phyloP scores from a whole-genome alignment of 257 asterid genomes.

The Plectranthus barbatus region DNA sequence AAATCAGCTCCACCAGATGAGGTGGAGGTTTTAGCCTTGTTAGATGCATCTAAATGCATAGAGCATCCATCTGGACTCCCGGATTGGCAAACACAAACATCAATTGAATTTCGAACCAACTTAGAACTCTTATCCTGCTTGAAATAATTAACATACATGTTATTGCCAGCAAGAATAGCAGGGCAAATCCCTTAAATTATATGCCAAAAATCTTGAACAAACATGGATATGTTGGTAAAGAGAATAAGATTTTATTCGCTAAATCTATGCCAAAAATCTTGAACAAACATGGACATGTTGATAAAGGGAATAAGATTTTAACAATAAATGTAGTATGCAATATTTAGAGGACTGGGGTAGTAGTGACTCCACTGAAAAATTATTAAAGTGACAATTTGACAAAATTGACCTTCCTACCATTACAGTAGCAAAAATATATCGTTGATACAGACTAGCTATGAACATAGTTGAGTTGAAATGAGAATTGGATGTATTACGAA shows the following conservation, averaged over 20 bases:
- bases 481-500: background rate
- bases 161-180: conserved; percentile 4
- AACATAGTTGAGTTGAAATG: background rate
- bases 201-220: background rate
- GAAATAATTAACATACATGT: conserved; percentile 5
- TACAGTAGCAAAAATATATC: background rate
- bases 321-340: background rate
- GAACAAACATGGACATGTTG: background rate
- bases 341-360: background rate
- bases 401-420: background rate
- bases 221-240: background rate
- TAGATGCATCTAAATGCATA: conserved; percentile 23
- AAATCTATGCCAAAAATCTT: background rate
- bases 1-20: conserved; percentile 31
- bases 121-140: conserved; percentile 33
- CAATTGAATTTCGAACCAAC: conserved; percentile 22
- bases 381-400: background rate
- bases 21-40: conserved; percentile 28
- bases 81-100: conserved; percentile 22
- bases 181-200: background rate
- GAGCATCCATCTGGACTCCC: conserved; percentile 32
- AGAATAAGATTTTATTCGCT: background rate
- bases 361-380: background rate
- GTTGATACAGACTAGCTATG: background rate
- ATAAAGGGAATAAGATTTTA: background rate